Conservation (phyloP, 108 stramenopile genomes). For the Skeletonema costatum region DNA sequence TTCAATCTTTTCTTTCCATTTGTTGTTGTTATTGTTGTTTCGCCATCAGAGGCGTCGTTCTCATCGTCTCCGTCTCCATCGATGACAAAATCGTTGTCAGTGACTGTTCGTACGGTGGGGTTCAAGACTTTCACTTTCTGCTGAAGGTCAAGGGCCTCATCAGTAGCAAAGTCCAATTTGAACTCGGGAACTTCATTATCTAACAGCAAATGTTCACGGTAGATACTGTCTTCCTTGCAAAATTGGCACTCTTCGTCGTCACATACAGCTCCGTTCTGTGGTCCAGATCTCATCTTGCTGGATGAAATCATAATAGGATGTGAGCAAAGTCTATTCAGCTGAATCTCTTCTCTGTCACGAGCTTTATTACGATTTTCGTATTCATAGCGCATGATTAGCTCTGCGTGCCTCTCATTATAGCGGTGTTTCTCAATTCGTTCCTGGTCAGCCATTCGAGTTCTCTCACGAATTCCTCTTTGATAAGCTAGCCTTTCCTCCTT, state of each 20-base stretch:
- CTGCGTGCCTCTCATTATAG: constrained; percentile 28
- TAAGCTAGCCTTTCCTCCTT: constrained; percentile 40
- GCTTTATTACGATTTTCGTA: constrained; percentile 46
- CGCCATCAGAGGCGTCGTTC: constrained; percentile 1
- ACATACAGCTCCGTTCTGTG: constrained; percentile 13
- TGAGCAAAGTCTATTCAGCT: constrained; percentile 33
- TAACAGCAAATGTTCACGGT: constrained; percentile 25
- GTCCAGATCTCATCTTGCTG: constrained; percentile 11
- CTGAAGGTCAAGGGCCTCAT: constrained; percentile 13
- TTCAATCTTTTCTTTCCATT: constrained; percentile 18
- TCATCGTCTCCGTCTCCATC: not conserved
- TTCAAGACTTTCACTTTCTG: constrained; percentile 19
- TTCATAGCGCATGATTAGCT: constrained; percentile 34
- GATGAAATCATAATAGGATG: constrained; percentile 28
- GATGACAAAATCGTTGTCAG: constrained; percentile 16
- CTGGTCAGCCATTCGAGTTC: constrained; percentile 32
- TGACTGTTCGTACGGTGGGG: constrained; percentile 17
- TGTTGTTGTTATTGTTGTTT: not conserved
- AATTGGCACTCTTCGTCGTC: constrained; percentile 33
- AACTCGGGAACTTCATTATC: constrained; percentile 18
- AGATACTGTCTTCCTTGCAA: constrained; percentile 23
- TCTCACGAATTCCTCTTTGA: constrained; percentile 44
- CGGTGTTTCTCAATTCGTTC: constrained; percentile 49
- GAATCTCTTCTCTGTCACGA: constrained; percentile 32
- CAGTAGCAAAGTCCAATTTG: constrained; percentile 16